Evolutionary conservation across 75 land plant genomes (phyloP), one percentile per base, ranked within the genome.

Genomic region (Selaginella moellendorffii): DNA sequence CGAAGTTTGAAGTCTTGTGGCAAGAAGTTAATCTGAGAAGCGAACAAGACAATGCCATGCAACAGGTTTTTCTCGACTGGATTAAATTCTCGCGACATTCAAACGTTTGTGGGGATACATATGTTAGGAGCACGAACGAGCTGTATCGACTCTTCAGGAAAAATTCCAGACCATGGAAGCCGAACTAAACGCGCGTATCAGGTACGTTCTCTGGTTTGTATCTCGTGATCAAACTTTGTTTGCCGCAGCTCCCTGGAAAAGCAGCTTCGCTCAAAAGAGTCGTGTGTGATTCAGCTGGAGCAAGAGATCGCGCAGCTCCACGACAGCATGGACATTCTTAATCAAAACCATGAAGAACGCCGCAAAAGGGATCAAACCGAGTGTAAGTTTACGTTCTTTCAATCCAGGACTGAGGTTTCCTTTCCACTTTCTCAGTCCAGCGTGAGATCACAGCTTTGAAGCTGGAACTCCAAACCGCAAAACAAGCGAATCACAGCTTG

Each of bases 391-490:
- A 26, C 2, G 19, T 9, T 54, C n/a, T 36, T 36, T 36, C 46
- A 5, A 36, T 36, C 5, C 46, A 36, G 46, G 5, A 17, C 28
- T 24, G 18, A 27, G 26, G 18, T 25, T 27, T 61, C 8, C 18
- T 56, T 56, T 8, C 59, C 24, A 21, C 5, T 56, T n/a, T n/a
- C n/a, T 5, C 46, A 36, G 46, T 36, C 14, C 46, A 36, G 46
- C 5, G 46, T 5, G 46, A 36, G 14, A 14, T 36, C 10, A 14
- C 46, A 36, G 14, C 10, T 5, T 36, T 82, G 63, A 66, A 51
- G 22, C 67, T 31, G 54, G 68, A 63, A 56, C 68, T 82, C 30
- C 74, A 77, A 54, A 60, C 53, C 14, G 46, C 46, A 36, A 5
- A 36, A 36, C 10, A 36, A 36, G 46, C 46, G 14, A 36, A 36